phyloP scores from a whole-genome alignment of 176 grass and related monocot genomes.

The Oryza brachyantha region DNA sequence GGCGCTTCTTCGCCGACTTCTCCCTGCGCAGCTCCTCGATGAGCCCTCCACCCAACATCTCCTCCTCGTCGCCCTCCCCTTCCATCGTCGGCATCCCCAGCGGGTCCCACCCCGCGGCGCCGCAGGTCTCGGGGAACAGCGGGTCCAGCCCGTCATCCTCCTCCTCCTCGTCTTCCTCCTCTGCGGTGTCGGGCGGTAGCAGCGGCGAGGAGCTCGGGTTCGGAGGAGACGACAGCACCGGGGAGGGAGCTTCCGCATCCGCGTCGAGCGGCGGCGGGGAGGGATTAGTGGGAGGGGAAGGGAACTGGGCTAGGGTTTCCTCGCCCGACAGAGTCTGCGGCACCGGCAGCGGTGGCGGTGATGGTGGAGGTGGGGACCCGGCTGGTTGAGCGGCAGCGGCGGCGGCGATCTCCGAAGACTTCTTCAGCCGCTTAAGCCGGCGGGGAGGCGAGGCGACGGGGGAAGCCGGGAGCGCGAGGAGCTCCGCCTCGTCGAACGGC shows the following conservation, averaged over 20 bases:
- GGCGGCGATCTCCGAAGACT: conserved; percentile 18
- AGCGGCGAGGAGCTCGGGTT: conserved; percentile 15
- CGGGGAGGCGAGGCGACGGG: conserved; percentile 17
- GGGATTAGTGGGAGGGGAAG: background rate
- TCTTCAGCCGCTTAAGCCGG: conserved; percentile 64
- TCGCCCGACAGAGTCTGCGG: background rate
- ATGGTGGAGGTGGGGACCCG: background rate
- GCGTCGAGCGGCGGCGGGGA: background rate
- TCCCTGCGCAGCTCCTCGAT: conserved; percentile 63
- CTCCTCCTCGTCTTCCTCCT: background rate
- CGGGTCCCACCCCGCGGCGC: conserved; percentile 24
- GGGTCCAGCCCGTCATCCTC: conserved; percentile 59
- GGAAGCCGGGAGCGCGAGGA: conserved; percentile 25
- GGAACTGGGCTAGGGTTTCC: conserved; percentile 15
- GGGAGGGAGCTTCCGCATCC: conserved; percentile 11
- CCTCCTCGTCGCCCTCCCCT: conserved; percentile 33
- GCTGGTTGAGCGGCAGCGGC: background rate
- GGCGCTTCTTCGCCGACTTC: conserved; percentile 72
- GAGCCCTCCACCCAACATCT: conserved; percentile 41
- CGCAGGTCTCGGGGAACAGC: conserved; percentile 39
- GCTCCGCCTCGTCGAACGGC: conserved; percentile 52
- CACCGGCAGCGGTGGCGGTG: background rate
- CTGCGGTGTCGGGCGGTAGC: conserved; percentile 12
- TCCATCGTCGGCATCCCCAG: conserved; percentile 2
- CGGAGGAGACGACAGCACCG: background rate